Base-by-base conservation (phyloP, 257 asterid species). In the Linderniella brevidens region DNA sequence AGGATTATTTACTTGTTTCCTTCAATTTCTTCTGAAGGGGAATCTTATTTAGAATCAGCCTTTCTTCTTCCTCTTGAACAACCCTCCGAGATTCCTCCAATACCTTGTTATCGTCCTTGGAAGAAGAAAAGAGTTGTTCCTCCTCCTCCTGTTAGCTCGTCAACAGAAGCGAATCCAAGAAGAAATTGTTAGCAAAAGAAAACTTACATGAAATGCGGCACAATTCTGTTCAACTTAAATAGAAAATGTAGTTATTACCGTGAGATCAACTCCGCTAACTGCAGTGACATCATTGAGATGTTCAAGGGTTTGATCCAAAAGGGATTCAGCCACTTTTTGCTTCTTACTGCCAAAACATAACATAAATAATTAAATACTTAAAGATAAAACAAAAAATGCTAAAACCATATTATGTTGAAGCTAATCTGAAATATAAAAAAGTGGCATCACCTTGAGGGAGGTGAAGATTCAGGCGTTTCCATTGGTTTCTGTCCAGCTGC, bases 21-120 rank as follows among this genome's bases (percentile, higher is more conserved):
- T 64, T 58, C 64, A 90, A 61, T 75, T 81, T 79, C 70, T 73
- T 77, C 80, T 78, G 92, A 64, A 90, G 96, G 51, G 98, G 96
- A 58, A 69, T 61, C 66, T 74, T 79, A 61, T 85, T 76, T 65
- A 85, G 58, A 45, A 90, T 65, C 49, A 76, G 77, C 67, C 65
- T 75, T 65, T 90, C 98, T 71, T 90, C 98, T 72, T 90, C 99
- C 72, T 90, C 99, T 71, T 85, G 96, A 57, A 85, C 99, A 68
- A 81, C 93, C 39, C 79, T 76, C 36, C 93, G 69, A 54, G 94
- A 78, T 54, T 90, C 93, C 75, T 90, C 98, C 59, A 92, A 76
- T 58, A 63, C 80, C 42, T 83, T 79, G 43, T 80, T 76, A 29
- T 90, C 98, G 65, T 85, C 96, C 74, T 81, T 88, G 64, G 93